These are phyloP conservation scores for Heliocybe sulcata DNA, from an alignment of 1,284 basidiomycete species.

Conservation along the genomic window DNA sequence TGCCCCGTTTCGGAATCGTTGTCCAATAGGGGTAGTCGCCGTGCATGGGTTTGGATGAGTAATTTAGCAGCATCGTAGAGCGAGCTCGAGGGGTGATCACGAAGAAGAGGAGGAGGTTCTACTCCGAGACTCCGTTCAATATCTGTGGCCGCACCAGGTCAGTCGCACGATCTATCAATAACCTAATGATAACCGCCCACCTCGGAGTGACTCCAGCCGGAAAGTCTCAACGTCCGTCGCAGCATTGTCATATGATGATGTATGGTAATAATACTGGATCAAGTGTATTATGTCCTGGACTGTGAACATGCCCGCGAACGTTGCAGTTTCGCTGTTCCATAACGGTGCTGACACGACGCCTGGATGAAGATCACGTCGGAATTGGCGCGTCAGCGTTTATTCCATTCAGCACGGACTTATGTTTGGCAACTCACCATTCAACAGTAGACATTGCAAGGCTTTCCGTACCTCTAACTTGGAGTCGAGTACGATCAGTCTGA, in stretches of 20 bases:
- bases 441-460: constrained; percentile 82
- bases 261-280: constrained; percentile 93
- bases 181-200: constrained; percentile 34
- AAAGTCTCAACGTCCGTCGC: constrained; percentile 93
- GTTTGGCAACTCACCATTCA: constrained; percentile 58
- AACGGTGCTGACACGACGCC: constrained; percentile 97
- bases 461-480: constrained; percentile 92
- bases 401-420: not conserved
- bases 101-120: constrained; percentile 85
- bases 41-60: constrained; percentile 93
- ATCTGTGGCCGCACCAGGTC: constrained; percentile 40
- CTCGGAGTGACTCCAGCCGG: constrained; percentile 81
- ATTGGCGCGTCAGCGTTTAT: not conserved
- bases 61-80: constrained; percentile 89
- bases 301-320: constrained; percentile 94
- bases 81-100: constrained; percentile 83
- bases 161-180: constrained; percentile 4
- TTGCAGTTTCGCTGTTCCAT: constrained; percentile 92
- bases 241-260: constrained; percentile 82
- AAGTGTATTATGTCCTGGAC: constrained; percentile 94
- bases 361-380: constrained; percentile 21
- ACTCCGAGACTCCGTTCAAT: constrained; percentile 94
- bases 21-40: constrained; percentile 91
- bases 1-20: constrained; percentile 91
- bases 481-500: constrained; percentile 94